Evolutionary conservation across 345 rosid species (phyloP).

Genomic region (Reutealis trisperma): DNA sequence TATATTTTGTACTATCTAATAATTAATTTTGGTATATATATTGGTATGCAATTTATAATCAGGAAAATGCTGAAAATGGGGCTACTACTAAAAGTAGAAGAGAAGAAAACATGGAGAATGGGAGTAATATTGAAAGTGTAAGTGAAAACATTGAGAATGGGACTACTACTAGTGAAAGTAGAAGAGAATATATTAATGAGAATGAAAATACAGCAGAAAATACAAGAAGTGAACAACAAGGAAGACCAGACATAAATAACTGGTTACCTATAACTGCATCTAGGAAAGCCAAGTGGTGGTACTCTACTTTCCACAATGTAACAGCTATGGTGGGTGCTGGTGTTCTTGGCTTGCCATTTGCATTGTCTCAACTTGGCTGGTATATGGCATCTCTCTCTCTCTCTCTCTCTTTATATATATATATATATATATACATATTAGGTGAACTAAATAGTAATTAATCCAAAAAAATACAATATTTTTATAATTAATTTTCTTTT

Average conservation of each 20-base stretch:
- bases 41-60: neutral
- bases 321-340: constrained; percentile 49
- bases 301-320: constrained; percentile 41
- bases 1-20: no score
- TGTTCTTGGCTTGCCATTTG: constrained; percentile 38
- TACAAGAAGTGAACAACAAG: neutral
- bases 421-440: no score
- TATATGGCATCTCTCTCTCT: neutral
- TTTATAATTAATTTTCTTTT: no score
- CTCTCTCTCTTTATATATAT: no score
- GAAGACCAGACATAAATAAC: neutral
- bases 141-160: neutral
- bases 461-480: no score
- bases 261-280: constrained; percentile 46
- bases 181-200: no score
- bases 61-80: neutral
- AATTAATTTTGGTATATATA: no score
- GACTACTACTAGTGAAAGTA: neutral
- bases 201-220: no score
- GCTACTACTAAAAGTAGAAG: no score
- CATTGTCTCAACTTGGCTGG: constrained; percentile 44
- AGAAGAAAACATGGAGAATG: neutral
- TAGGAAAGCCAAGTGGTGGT: constrained; percentile 42
- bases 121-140: no score
- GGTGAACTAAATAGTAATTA: no score